Evolutionary conservation across 495 filamentous ascomycete genomes (phyloP), one percentile per base, ranked within the genome.

Genomic region (Xylaria venustula): DNA sequence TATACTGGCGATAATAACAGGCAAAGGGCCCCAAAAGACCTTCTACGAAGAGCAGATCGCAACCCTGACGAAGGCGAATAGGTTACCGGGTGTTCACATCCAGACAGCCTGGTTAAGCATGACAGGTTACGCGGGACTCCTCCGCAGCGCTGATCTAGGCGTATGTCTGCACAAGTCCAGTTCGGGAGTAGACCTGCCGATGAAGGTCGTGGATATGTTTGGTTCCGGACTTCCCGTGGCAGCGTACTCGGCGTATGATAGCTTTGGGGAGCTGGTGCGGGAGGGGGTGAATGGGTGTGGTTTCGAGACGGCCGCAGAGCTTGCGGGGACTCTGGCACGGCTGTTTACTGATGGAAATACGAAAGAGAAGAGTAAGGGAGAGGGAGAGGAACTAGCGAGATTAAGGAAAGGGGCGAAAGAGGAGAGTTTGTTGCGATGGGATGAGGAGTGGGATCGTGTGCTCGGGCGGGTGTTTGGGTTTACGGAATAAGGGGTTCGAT

Each of bases 171-270:
- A 99, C 73, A 95, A 84, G 54, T 95, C 90, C 63, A 93, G 88
- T 64, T 96, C 91, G 45, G 94, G 94, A 2, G 91, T 99, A 0
- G 94, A 99, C 75, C 75, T 99, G 22, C 94, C 94, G 0, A 99
- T 99, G 94, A 99, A 99, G 75, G 93, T 99, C 7, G 93, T 99
- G 6, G 94, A 99, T 67, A 94, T 99, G 90, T 97, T 98, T 68
- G 94, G 94, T 0, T 88, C 91, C 0, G 94, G 94, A 0, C 74
- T 99, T 52, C 94, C 94, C 0, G 95, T 99, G 3, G 88, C 87
- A 1, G 94, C 92, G 20, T 97, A 92, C 83, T 80, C 77, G 20
- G 82, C 80, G 7, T 97, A 93, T 65, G 85, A 91, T 70, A 91
- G 91, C 51, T 96, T 93, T 84, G 81, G 84, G 19, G 93, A 97